phyloP scores from a whole-genome alignment of 768 basidiomycete genomes.

The Fomitopsis serialis region DNA sequence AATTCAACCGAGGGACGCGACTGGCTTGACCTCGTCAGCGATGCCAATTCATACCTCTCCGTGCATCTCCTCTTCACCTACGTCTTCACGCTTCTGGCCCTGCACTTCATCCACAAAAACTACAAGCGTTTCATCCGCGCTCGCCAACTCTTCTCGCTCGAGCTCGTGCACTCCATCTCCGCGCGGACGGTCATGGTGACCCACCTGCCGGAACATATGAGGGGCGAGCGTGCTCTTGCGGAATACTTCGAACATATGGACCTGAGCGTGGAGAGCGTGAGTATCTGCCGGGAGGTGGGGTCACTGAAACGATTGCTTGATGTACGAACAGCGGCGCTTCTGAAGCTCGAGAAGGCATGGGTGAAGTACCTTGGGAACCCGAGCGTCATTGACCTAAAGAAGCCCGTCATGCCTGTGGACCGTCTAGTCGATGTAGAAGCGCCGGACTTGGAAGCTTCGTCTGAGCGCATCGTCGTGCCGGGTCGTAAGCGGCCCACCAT shows the following conservation, averaged over 20 bases:
- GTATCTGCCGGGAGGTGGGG: conserved; percentile 78
- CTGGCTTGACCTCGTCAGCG: conserved; percentile 87
- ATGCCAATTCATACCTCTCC: conserved; percentile 85
- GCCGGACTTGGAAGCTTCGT: conserved; percentile 47
- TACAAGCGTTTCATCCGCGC: conserved; percentile 85
- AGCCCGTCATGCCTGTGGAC: conserved; percentile 27
- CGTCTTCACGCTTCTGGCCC: conserved; percentile 81
- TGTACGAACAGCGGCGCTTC: conserved; percentile 71
- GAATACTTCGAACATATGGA: conserved; percentile 93
- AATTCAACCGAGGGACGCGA: conserved; percentile 27
- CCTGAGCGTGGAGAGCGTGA: conserved; percentile 88
- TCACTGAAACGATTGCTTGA: conserved; percentile 70
- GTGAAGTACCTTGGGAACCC: conserved; percentile 92
- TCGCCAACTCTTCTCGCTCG: conserved; percentile 89
- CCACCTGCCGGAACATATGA: conserved; percentile 77
- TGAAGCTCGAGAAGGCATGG: conserved; percentile 83
- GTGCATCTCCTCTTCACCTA: conserved; percentile 92
- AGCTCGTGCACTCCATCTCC: conserved; percentile 91
- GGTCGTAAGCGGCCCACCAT: conserved; percentile 73
- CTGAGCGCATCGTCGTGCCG: conserved; percentile 61
- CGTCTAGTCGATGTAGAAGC: conserved; percentile 44
- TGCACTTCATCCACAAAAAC: conserved; percentile 85
- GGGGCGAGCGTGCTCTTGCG: conserved; percentile 78
- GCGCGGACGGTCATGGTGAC: conserved; percentile 91
- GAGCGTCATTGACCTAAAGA: conserved; percentile 54